Conservation (phyloP, 192 early-diverging fungal genomes). For the Podila horticola region DNA sequence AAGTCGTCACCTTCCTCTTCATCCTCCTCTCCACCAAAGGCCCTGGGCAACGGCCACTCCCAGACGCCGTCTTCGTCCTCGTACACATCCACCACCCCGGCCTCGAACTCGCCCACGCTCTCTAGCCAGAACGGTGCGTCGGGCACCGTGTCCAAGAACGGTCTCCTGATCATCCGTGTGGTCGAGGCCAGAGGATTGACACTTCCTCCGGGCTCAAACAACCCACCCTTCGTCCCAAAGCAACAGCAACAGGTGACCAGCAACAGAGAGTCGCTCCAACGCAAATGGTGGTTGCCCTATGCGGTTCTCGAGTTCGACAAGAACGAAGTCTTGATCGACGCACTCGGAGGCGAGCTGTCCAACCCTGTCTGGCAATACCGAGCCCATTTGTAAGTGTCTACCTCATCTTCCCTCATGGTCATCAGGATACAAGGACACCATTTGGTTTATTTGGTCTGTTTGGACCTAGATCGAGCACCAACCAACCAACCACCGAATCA, state of each 20-base stretch:
- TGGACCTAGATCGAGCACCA: too few relatives aligned
- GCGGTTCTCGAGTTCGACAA: slow-evolving; percentile 95
- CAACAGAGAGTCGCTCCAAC: slow-evolving; percentile 63
- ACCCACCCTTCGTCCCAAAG: slow-evolving; percentile 48
- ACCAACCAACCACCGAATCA: too few relatives aligned
- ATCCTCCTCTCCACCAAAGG: slow-evolving; percentile 24
- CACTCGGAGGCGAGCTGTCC: slow-evolving; percentile 77
- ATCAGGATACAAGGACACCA: neutral
- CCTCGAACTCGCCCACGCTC: slow-evolving; percentile 35
- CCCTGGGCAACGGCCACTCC: slow-evolving; percentile 38
- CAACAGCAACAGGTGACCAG: slow-evolving; percentile 17
- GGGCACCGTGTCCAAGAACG: slow-evolving; percentile 39
- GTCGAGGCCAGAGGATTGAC: slow-evolving; percentile 84
- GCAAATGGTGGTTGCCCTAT: slow-evolving; percentile 82
- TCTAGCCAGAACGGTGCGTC: slow-evolving; percentile 29
- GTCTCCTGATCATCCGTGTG: slow-evolving; percentile 83
- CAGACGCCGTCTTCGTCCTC: slow-evolving; percentile 42
- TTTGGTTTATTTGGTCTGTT: too few relatives aligned
- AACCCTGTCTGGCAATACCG: slow-evolving; percentile 83
- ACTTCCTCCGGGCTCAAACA: slow-evolving; percentile 69
- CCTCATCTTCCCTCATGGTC: slow-evolving; percentile 15
- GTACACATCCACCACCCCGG: slow-evolving; percentile 55
- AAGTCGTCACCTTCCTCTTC: slow-evolving; percentile 6
- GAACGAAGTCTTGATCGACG: slow-evolving; percentile 90
- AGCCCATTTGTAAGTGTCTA: slow-evolving; percentile 78